Base-by-base conservation (phyloP, 352 stramenopile species). In the Phytophthora gonapodyides region DNA sequence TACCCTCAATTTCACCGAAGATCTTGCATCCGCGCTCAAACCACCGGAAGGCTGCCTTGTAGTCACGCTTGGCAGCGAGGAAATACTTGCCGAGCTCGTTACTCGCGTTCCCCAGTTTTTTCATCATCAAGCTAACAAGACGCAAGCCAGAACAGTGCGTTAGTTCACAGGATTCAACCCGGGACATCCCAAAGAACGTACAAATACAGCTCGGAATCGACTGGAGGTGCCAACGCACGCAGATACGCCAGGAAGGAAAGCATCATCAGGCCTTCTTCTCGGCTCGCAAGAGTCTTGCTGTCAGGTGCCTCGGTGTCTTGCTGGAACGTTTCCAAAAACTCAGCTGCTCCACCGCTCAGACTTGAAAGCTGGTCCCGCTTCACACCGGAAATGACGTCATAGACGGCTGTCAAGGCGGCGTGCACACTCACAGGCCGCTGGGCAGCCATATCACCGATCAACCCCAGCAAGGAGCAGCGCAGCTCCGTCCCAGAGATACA, bases 31-130 rank as follows among this genome's bases (percentile, higher is more conserved):
- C 84, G 15, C 84, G 80, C 51, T 92, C 69, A 63, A 95, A 95
- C 86, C 86, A 95, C 12, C 57, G 54, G 40, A 89, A 95, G 0
- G 86, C 84, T 54, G 78, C 61, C 16, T 77, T 59, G 37, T 88
- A 80, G 42, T 88, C 49, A 15, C 53, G 73, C 1, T 77, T 78
- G 0, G 21, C 36, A 1, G 65, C 74, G 9, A 92, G 58, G 19
- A 75, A 91, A 57, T 84, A 84, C 45, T 95, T 95, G 16, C 84
- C 86, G 1, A 91, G 59, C 57, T 95, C 86, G 53, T 95, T 95
- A 36, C 82, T 90, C 1, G 84, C 77, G 31, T 95, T 95, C n/a
- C 86, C 86, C 0, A 95, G 64, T 43, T 95, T 95, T 59, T 93
- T 95, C 82, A 95, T 91, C 50, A 95, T 54, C 36, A 87, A 55